These are phyloP conservation scores for Barnettozyma californica DNA, from an alignment of 805 yeast species.

Conservation along the genomic window DNA sequence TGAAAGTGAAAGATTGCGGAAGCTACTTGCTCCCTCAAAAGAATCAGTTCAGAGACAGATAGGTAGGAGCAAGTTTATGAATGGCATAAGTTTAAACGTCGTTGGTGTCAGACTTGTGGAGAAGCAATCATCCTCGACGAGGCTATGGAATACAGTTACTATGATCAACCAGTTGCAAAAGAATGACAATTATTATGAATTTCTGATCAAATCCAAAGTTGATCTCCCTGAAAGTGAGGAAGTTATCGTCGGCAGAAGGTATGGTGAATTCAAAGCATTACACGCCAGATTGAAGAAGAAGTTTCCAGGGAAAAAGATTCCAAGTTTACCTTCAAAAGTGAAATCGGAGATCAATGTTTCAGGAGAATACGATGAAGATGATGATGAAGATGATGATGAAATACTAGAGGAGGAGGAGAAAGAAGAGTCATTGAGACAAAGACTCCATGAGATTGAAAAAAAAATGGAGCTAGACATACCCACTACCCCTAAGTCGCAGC, in stretches of 20 bases:
- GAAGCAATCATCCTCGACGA: constrained; percentile 22
- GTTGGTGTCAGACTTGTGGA: constrained; percentile 50
- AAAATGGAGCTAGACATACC: constrained; percentile 1
- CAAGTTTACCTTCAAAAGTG: constrained; percentile 53
- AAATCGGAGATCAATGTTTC: constrained; percentile 31
- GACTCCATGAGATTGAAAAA: constrained; percentile 8
- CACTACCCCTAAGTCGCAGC: not conserved
- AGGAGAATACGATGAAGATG: constrained; percentile 18
- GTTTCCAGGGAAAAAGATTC: constrained; percentile 68
- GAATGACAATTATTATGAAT: constrained; percentile 22
- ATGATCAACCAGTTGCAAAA: constrained; percentile 16
- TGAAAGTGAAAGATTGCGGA: constrained; percentile 29
- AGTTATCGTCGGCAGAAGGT: constrained; percentile 47
- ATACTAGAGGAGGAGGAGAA: constrained; percentile 12
- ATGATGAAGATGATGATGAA: constrained; percentile 19
- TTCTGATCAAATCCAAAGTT: constrained; percentile 17
- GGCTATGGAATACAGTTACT: constrained; percentile 24
- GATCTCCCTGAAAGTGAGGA: constrained; percentile 19
- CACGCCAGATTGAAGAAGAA: constrained; percentile 44
- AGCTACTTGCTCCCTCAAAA: constrained; percentile 36
- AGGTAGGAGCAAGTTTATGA: constrained; percentile 32
- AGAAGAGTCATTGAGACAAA: constrained; percentile 18
- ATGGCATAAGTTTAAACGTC: constrained; percentile 61
- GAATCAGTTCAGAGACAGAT: constrained; percentile 30
- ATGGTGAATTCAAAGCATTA: constrained; percentile 60